Percentiles rank a stretch among this genome's conserved stretches.
These are phyloP conservation scores for Debaryomycetaceae sp. DNA, from an alignment of 1,139 yeast species.

Conservation along the genomic window DNA sequence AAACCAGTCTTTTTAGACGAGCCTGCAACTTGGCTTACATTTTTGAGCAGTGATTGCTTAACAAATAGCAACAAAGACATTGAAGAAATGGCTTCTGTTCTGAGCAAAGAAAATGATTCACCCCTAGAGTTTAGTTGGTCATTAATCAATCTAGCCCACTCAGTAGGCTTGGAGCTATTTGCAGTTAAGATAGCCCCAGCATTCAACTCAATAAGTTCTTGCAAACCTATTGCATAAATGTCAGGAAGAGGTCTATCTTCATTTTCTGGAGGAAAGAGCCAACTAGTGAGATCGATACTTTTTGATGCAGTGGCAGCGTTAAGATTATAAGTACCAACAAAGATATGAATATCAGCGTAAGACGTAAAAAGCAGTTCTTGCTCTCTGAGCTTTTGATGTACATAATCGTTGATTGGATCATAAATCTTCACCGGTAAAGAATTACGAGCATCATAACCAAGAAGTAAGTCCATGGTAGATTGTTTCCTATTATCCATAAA, in stretches of 20 bases:
- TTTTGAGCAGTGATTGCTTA: conserved; percentile 47
- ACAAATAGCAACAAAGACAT: conserved; percentile 40
- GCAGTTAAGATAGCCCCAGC: conserved; percentile 78
- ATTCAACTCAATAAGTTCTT: conserved; percentile 86
- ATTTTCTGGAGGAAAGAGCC: conserved; percentile 77
- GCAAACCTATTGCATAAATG: conserved; percentile 81
- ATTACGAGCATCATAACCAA: conserved; percentile 73
- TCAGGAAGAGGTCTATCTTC: conserved; percentile 53
- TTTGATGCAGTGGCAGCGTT: conserved; percentile 63
- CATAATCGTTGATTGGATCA: conserved; percentile 87
- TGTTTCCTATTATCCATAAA: conserved; percentile 92
- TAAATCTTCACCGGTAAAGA: conserved; percentile 70
- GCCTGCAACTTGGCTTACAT: conserved; percentile 74
- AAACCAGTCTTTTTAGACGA: conserved; percentile 83
- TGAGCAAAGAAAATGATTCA: conserved; percentile 35
- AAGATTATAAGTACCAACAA: conserved; percentile 85
- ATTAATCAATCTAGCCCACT: conserved; percentile 61
- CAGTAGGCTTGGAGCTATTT: conserved; percentile 59
- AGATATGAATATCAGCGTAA: conserved; percentile 56
- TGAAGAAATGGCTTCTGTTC: conserved; percentile 45
- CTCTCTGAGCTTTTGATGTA: conserved; percentile 55
- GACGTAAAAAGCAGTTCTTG: conserved; percentile 59
- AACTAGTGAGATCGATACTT: conserved; percentile 57
- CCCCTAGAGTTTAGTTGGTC: conserved; percentile 49
- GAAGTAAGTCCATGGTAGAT: conserved; percentile 74